These are phyloP conservation scores for Fusarium nematophilum DNA, from an alignment of 2,329 filamentous ascomycete genomes.

Conservation along the genomic window DNA sequence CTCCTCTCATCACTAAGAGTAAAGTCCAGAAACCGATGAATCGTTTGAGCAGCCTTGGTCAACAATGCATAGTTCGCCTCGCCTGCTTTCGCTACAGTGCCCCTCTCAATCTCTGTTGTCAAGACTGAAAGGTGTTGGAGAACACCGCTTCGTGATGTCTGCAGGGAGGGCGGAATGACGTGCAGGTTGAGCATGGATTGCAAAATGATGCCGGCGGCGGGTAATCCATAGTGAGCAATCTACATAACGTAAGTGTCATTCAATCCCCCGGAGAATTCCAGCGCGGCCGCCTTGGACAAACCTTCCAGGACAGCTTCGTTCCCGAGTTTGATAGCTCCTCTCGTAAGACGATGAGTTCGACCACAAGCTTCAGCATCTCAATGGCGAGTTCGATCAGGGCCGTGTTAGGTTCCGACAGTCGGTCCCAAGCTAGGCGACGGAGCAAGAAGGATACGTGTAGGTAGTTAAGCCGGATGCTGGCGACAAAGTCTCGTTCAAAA, in stretches of 20 bases:
- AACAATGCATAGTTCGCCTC: constrained; percentile 24
- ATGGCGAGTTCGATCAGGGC: not conserved
- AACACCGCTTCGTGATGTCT: too few relatives aligned
- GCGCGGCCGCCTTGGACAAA: not conserved
- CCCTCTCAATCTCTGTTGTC: constrained; percentile 16
- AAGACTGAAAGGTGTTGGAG: constrained; percentile 23
- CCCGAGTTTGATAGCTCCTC: constrained; percentile 18
- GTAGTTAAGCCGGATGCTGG: constrained; percentile 12
- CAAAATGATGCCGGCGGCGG: constrained; percentile 18
- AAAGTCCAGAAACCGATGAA: not conserved
- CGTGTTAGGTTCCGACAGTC: not conserved
- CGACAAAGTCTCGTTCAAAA: constrained; percentile 18
- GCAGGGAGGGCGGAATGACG: too few relatives aligned
- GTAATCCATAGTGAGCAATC: constrained; percentile 23
- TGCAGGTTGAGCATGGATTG: constrained; percentile 4
- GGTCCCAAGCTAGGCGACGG: not conserved
- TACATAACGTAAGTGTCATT: not conserved
- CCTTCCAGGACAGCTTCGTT: constrained; percentile 22
- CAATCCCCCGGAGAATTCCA: not conserved
- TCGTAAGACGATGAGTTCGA: constrained; percentile 15
- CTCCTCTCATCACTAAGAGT: too few relatives aligned
- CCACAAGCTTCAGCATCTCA: constrained; percentile 17
- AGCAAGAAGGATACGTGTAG: constrained; percentile 25
- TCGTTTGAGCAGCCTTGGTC: constrained; percentile 15
- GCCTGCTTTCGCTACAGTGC: constrained; percentile 10